Evolutionary conservation across 805 yeast genomes (phyloP).

Genomic region (Ogataea populi-albae): DNA sequence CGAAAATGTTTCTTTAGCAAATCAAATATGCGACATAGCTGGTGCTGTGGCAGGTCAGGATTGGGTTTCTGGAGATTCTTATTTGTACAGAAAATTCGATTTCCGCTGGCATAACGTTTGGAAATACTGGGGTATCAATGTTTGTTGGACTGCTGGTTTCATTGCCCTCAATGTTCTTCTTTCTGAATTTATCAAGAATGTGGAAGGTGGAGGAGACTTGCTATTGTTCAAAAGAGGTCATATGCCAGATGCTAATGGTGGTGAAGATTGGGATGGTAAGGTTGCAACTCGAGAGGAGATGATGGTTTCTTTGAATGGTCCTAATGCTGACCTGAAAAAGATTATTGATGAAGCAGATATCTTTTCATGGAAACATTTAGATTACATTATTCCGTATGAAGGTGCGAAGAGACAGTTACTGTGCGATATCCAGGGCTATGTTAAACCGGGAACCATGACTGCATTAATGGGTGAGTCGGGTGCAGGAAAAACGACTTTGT

Average conservation of each 20-base stretch:
- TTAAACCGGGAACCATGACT: conserved; percentile 53
- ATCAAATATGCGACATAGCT: conserved; percentile 47
- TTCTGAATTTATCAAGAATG: conserved; percentile 24
- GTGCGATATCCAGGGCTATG: conserved; percentile 41
- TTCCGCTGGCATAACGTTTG: conserved; percentile 41
- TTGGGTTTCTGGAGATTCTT: conserved; percentile 34
- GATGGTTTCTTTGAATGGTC: conserved; percentile 24
- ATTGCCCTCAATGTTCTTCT: conserved; percentile 24
- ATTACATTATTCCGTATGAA: conserved; percentile 52
- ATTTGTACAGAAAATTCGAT: conserved; percentile 33
- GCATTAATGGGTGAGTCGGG: conserved; percentile 65
- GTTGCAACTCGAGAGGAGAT: conserved; percentile 26
- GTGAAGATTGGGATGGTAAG: conserved; percentile 42
- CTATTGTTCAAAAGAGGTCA: conserved; percentile 44
- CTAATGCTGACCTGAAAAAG: conserved; percentile 19
- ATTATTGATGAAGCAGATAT: conserved; percentile 35
- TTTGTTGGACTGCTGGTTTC: conserved; percentile 43
- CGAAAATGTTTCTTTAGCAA: conserved; percentile 36
- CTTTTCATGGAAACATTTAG: conserved; percentile 63
- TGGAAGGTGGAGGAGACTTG: conserved; percentile 30
- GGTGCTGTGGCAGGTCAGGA: conserved; percentile 41
- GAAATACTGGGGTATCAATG: conserved; percentile 47
- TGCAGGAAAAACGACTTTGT: conserved; percentile 58
- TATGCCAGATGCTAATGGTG: conserved; percentile 27
- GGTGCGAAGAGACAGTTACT: conserved; percentile 41